A percentile compares a stretch with the other conserved stretches of the same genome.
phyloP scores from a whole-genome alignment of 164 flowering plant genomes.

The Vitis labrusca region DNA sequence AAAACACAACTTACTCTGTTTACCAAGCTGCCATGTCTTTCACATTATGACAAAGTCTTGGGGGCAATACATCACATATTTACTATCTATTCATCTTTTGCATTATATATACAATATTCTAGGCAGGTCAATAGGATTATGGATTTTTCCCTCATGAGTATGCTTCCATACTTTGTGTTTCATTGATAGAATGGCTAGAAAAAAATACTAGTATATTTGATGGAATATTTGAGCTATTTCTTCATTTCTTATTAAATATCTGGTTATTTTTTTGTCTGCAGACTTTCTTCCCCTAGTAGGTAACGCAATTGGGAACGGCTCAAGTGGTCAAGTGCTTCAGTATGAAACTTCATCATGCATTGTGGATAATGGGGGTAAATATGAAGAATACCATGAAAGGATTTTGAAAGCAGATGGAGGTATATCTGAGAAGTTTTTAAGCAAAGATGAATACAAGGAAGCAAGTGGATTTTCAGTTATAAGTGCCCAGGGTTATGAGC shows the following conservation, averaged over 20 bases:
- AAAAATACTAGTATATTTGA: too few relatives aligned
- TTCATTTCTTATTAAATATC: background rate
- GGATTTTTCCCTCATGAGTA: too few relatives aligned
- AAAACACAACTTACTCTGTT: background rate
- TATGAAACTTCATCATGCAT: conserved; percentile 73
- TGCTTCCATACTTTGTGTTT: too few relatives aligned
- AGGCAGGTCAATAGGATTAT: too few relatives aligned
- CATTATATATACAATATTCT: too few relatives aligned
- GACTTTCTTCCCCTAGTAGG: conserved; percentile 46
- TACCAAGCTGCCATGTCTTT: too few relatives aligned
- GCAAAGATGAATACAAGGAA: conserved; percentile 38
- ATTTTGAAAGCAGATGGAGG: conserved; percentile 66
- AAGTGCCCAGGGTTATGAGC: conserved; percentile 42
- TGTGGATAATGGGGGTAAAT: conserved; percentile 48
- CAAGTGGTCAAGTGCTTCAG: conserved; percentile 69
- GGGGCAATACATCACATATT: too few relatives aligned
- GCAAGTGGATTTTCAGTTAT: conserved; percentile 28
- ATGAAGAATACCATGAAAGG: conserved; percentile 63
- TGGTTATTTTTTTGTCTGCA: conserved; percentile 12
- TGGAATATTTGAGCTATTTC: background rate
- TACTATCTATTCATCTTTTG: too few relatives aligned
- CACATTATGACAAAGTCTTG: too few relatives aligned
- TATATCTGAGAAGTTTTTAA: conserved; percentile 31
- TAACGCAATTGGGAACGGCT: conserved; percentile 39
- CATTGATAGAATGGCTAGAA: too few relatives aligned